Percentiles rank a stretch among this genome's conserved stretches.
Evolutionary conservation across 208 protist species (phyloP).

Genomic region (Angomonas desouzai): DNA sequence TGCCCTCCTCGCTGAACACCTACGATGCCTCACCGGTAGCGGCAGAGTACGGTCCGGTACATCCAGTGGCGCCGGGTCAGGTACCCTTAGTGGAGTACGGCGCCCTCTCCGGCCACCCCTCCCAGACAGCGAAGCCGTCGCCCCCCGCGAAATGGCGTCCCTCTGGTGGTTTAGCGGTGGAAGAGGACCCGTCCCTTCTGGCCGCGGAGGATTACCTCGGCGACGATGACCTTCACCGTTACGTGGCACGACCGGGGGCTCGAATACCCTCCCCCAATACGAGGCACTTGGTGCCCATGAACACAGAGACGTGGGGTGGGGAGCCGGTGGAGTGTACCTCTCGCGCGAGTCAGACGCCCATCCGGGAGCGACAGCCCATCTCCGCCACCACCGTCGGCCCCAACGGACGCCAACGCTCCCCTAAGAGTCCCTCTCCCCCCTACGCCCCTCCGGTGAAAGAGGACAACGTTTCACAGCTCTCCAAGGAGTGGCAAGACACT

Average conservation of each 20-base stretch:
- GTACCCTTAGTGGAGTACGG: background rate
- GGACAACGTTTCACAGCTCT: slow-evolving; percentile 26
- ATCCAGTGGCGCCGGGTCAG: background rate
- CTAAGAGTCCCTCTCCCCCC: slow-evolving; percentile 6
- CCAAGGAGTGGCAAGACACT: slow-evolving; percentile 39
- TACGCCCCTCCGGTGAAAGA: slow-evolving; percentile 30
- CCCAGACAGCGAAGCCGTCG: no score
- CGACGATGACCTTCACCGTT: background rate
- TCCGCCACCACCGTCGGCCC: background rate
- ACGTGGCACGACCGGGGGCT: background rate
- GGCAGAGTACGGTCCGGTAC: no score
- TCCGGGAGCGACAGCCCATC: background rate
- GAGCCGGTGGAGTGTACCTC: background rate
- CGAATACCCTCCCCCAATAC: background rate
- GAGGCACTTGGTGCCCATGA: background rate
- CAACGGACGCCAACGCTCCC: background rate
- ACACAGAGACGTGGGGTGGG: background rate
- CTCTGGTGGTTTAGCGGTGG: background rate
- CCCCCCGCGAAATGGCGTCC: background rate
- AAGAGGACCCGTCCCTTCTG: background rate
- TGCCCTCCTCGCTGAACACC: background rate
- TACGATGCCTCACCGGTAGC: no score
- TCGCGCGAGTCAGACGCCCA: background rate
- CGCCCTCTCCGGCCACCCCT: background rate
- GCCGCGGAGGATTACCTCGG: background rate